Base-by-base conservation (phyloP, 2,329 filamentous ascomycete species). In the Colletotrichum musicola region DNA sequence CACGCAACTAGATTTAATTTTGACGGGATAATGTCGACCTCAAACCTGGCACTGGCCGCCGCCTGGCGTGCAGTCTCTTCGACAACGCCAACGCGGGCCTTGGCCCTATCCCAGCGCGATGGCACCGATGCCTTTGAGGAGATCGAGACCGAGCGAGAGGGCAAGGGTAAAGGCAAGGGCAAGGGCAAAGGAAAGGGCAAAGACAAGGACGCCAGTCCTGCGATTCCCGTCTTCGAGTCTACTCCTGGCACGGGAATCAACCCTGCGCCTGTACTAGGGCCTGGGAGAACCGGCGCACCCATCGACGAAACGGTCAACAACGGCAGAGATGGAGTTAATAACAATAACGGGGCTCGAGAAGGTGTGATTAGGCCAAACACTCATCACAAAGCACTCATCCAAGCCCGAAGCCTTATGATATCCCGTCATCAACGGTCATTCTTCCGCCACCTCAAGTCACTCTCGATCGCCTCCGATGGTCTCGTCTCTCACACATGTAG, bases 1-100 rank as follows among this genome's bases (percentile, higher is more conserved):
- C 20, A 9, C n/a, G 18, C 9, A 9, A 44, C 56, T 42, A 55
- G 20, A 16, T 18, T 6, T 47, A 57, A 47, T 58, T 25, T 27
- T 22, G 46, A n/a, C n/a, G n/a, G n/a, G 25, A 59, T 16, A 25
- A 69, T 70, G 64, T 64, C 68, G 40, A 47, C 22, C n/a, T 30
- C 46, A n/a, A 59, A 46, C 18, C 30, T 50, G 40, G 25, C 51
- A 14, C 42, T 68, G 20, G 60, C 60, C 7, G 25, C 51, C 30
- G 54, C 60, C 9, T 70, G 59, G 47, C 38, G 68, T 6, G 27
- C 59, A 6, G 47, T 44, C 40, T 53, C 40, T 22, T 54, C 54
- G 30, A 35, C 30, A 9, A n/a, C 40, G 30, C 20, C 59, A 10
- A 57, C 54, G 27, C 30, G 55, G 30, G 64, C 64, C 13, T 57